Base-by-base conservation (phyloP, 176 grass and related monocot genomes). In the bread wheat (Triticum aestivum) region DNA sequence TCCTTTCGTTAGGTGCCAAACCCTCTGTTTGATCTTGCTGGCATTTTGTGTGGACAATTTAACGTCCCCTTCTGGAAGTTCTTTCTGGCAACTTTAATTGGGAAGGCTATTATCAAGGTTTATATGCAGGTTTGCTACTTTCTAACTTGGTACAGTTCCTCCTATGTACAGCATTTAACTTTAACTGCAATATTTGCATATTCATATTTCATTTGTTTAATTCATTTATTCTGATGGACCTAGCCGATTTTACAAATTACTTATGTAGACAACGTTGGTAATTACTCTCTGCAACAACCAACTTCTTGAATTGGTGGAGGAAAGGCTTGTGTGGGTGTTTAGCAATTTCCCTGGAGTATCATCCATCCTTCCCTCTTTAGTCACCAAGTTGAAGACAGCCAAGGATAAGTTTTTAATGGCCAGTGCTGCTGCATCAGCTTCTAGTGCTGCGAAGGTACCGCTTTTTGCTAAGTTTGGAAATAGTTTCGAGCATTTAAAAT, bases 21-120 rank as follows among this genome's bases (percentile, higher is more conserved):
- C 72, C 97, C 90, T 47, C 85, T 99, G 61, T 99, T 94, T 77
- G 97, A 99, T 89, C 87, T 96, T 51, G 90, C 94, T 24, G 97
- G 97, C 61, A 96, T 99, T 42, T 85, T 94, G 80, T 99, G 97
- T 85, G 97, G 94, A 74, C 97, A 99, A 89, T 93, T 96, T 87
- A 89, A 87, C 45, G 70, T 99, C 34, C 90, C 92, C 65, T 99
- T 99, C 86, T 96, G 94, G 97, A 94, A 94, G 78, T 99, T 99
- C 84, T 99, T 99, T 78, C 81, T 99, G 23, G 94, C 97, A 80
- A 99, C 97, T 59, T 88, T 94, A 82, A 96, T 91, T 66, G 94
- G 97, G 87, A 99, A 99, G 90, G 94, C 97, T 77, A 47, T 99
- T 78, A 83, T 99, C 88, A 96, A 99, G 84, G 90, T 95, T 80